Base-by-base conservation (phyloP, 2,329 filamentous ascomycete species). In the Hyphodiscus sp. region DNA sequence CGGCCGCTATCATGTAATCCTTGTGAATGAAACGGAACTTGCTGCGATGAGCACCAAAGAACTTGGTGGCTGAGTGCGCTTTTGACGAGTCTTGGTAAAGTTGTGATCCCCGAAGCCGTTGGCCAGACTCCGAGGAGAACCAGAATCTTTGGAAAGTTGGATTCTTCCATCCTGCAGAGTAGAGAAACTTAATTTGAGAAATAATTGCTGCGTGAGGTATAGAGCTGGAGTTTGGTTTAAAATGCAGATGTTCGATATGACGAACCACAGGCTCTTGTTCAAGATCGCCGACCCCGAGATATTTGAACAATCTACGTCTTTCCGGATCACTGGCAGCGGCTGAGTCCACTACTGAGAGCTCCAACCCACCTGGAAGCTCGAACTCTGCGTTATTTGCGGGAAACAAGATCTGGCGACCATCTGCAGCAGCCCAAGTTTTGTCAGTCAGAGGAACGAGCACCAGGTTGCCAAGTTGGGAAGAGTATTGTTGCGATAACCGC, bases 141-240 rank as follows among this genome's bases (percentile, higher is more conserved):
- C 51, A 53, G 33, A 53, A 53, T 29, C 42, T 38, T 16, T 53
- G 51, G 23, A 47, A 49, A 20, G 7, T 26, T 10, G 51, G 51
- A 50, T 53, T 53, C 30, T 46, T 49, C 26, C 42, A 53, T 18
- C 20, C 46, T n/a, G 46, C n/a, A 49, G 51, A 20, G 30, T 53
- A 53, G 7, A 53, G 46, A 29, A 53, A 53, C 41, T 50, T 41
- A 19, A 53, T 50, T 20, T 53, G 51, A 42, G 51, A 53, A 19
- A 53, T 47, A 23, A 53, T 26, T 46, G 51, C 51, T 4, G 23
- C 11, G 18, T 30, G 16, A 16, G 51, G 23, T 33, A 53, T 18
- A 30, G 23, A 16, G 11, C 15, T 42, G 7, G 44, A 41, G 15
- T 29, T 45, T n/a, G 26, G 20, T 15, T 26, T 29, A 41, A 2